Evolutionary conservation across 192 early-diverging fungal genomes (phyloP).

Genomic region (Rhizoclosmatium globosum): DNA sequence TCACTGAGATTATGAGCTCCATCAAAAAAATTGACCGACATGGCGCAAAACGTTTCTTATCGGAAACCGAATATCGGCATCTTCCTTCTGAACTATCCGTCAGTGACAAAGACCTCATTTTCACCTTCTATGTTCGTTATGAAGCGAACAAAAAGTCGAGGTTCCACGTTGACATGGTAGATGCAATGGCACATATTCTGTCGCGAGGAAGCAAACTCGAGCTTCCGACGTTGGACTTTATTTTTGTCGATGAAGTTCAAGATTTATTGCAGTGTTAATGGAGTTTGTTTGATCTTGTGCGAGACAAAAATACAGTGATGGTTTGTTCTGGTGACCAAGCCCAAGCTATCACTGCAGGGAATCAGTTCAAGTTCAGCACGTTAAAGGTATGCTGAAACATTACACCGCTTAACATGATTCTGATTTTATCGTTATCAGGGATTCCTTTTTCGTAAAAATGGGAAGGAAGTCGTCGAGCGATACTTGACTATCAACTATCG

Average conservation of each 20-base stretch:
- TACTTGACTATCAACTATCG: neutral
- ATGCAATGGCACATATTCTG: neutral
- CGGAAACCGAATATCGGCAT: too few species aligned
- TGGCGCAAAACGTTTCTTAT: neutral
- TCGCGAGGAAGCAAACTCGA: neutral
- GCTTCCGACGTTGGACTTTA: neutral
- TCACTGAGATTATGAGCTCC: neutral
- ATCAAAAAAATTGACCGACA: neutral
- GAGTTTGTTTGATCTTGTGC: neutral
- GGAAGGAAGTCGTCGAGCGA: neutral
- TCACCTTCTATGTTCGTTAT: neutral
- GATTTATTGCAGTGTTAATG: neutral
- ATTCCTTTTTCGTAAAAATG: neutral
- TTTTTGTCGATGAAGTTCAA: constrained; percentile 11
- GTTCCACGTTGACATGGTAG: neutral
- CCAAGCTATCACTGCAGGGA: constrained; percentile 3
- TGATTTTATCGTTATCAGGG: too few species aligned
- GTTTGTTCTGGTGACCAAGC: neutral
- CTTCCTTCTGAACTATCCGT: too few species aligned
- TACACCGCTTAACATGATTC: too few species aligned
- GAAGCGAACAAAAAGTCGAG: neutral
- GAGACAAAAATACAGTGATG: neutral
- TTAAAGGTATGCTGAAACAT: neutral
- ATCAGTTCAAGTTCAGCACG: neutral
- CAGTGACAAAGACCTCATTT: too few species aligned